Conservation (phyloP, 768 basidiomycete genomes). For the Ephemerocybe angulata region DNA sequence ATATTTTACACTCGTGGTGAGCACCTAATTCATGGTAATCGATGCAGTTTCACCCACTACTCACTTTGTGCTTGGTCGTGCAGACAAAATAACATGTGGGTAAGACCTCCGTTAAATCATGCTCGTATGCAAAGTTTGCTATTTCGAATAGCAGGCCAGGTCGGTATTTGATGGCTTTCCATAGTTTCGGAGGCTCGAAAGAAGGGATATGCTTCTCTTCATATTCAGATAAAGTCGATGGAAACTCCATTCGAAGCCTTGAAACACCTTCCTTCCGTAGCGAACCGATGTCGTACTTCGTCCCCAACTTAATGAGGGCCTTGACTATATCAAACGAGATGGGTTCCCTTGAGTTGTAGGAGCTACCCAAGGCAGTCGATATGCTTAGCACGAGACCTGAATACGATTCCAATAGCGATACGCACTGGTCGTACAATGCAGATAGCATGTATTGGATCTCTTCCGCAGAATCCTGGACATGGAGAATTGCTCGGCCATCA, state of each 20-base stretch:
- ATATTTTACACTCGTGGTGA: too few species aligned
- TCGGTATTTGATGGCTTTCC: too few species aligned
- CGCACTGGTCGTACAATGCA: not conserved
- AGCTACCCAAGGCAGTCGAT: too few species aligned
- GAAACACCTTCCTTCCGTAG: not conserved
- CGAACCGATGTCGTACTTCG: not conserved
- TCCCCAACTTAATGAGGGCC: not conserved
- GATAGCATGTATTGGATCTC: not conserved
- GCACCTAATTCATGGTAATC: too few species aligned
- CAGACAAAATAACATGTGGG: too few species aligned
- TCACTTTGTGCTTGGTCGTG: too few species aligned
- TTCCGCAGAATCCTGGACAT: not conserved
- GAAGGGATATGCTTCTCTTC: not conserved
- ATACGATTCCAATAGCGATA: not conserved
- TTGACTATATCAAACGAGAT: not conserved
- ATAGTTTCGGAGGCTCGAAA: too few species aligned
- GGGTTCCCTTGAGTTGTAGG: not conserved
- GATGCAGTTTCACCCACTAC: too few species aligned
- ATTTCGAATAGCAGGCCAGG: too few species aligned
- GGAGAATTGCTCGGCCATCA: slow-evolving; percentile 11
- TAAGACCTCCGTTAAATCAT: too few species aligned
- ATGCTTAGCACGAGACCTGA: not conserved
- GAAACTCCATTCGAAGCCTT: not conserved
- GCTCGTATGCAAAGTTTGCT: too few species aligned
- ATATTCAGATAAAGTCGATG: not conserved